Evolutionary conservation across 495 filamentous ascomycete genomes (phyloP).

Genomic region (Penicillium paradoxum): DNA sequence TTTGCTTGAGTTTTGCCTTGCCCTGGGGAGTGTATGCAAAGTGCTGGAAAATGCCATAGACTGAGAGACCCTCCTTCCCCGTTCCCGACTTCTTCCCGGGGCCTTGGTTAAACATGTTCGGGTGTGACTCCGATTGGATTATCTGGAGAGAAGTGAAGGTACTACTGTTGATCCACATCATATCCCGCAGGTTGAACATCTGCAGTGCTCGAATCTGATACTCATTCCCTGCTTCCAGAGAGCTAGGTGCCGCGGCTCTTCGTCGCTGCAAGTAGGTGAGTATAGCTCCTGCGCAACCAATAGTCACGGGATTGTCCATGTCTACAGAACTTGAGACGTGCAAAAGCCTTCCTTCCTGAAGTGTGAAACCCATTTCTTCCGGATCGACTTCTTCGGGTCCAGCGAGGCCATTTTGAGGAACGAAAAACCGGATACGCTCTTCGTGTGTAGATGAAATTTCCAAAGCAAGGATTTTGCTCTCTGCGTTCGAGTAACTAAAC

Average conservation of each 20-base stretch:
- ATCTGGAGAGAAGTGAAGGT: constrained; percentile 82
- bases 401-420: constrained; percentile 51
- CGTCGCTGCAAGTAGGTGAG: constrained; percentile 73
- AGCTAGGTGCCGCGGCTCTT: constrained; percentile 43
- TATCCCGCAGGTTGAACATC: constrained; percentile 71
- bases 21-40: constrained; percentile 81
- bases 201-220: constrained; percentile 58
- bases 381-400: constrained; percentile 40
- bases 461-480: constrained; percentile 59
- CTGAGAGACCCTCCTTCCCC: constrained; percentile 82
- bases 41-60: constrained; percentile 77
- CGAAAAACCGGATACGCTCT: constrained; percentile 42
- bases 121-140: constrained; percentile 76
- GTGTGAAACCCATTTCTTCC: constrained; percentile 46
- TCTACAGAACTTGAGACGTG: constrained; percentile 71
- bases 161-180: constrained; percentile 82
- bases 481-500: constrained; percentile 68
- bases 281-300: constrained; percentile 83
- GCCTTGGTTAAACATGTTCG: constrained; percentile 77
- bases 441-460: constrained; percentile 36
- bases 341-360: constrained; percentile 61
- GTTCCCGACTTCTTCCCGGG: constrained; percentile 61
- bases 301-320: constrained; percentile 66
- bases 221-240: constrained; percentile 33
- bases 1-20: constrained; percentile 66